Evolutionary conservation across 129 eudicot species (phyloP).

Genomic region (Lonicera japonica): DNA sequence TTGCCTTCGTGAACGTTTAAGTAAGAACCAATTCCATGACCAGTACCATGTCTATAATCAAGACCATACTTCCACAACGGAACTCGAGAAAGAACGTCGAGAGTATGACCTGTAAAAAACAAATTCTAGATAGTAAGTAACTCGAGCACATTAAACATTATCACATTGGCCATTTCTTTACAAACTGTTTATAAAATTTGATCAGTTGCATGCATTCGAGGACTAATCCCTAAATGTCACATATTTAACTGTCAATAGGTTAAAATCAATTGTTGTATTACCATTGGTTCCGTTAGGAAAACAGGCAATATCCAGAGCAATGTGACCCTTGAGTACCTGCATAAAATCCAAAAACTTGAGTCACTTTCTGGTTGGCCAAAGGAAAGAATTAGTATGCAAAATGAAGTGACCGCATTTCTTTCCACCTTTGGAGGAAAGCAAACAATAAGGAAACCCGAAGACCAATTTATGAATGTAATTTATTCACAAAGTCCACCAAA

Average conservation of each 20-base stretch:
- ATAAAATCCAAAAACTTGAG: neutral
- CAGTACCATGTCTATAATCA: constrained; percentile 99
- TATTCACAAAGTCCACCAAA: too few species aligned
- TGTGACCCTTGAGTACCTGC: constrained; percentile 96
- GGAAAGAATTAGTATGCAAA: neutral
- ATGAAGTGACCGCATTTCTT: neutral
- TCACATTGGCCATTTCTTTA: neutral
- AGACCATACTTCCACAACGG: constrained; percentile 97
- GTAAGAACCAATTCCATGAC: constrained; percentile 94
- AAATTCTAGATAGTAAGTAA: neutral
- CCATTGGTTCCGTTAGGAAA: constrained; percentile 98
- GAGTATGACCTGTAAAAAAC: constrained; percentile 55
- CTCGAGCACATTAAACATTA: neutral
- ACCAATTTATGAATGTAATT: too few species aligned
- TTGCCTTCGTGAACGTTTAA: constrained; percentile 94
- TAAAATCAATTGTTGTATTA: constrained; percentile 15
- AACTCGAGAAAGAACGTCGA: constrained; percentile 91
- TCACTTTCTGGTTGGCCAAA: neutral
- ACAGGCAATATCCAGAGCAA: constrained; percentile 87
- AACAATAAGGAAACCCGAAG: too few species aligned
- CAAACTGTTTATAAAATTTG: neutral
- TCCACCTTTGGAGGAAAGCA: neutral
- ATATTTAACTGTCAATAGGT: neutral
- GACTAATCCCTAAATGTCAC: neutral
- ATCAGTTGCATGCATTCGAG: neutral